Evolutionary conservation across 78 protist genomes (phyloP), one percentile per base, ranked within the genome.

Genomic region (Thecamonas trahens): DNA sequence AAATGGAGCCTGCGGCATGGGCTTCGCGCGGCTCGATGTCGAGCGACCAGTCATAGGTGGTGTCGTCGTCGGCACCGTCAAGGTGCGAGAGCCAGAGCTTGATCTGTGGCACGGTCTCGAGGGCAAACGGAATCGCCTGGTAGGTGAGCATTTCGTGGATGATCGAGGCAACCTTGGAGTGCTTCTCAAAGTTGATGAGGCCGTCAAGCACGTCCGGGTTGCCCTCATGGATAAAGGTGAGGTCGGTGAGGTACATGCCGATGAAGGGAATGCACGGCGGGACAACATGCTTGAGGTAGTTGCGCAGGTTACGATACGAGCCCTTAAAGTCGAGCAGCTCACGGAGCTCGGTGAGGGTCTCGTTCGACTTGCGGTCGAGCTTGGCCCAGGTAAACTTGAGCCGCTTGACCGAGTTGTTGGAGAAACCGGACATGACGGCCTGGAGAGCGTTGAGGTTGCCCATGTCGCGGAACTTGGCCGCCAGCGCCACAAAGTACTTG

Each of bases 211-310:
- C 60, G n/a, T n/a, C n/a, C n/a, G n/a, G n/a, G n/a, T n/a, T n/a
- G n/a, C n/a, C n/a, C n/a, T n/a, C n/a, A n/a, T n/a, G n/a, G n/a
- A n/a, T n/a, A n/a, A n/a, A n/a, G n/a, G n/a, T n/a, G n/a, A n/a
- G n/a, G n/a, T n/a, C 74, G 31, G 74, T 69, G 29, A 69, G 55
- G 38, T 55, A 69, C 20, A 69, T 15, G 11, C 74, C 74, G n/a
- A n/a, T n/a, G n/a, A n/a, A n/a, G n/a, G n/a, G n/a, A n/a, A n/a
- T n/a, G n/a, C 66, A 55, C 6, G 74, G 74, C 17, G 74, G 67
- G 13, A 3, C 18, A 6, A 13, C 13, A 9, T 61, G 7, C 24
- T 9, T 13, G 14, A 69, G 38, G 52, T 11, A 8, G 29, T 69
- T 68, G 32, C 74, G 52, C 35, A 59, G 3, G 49, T 5, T 15